Evolutionary conservation across 345 rosid genomes (phyloP).

Genomic region (Eucalyptus coolabah): DNA sequence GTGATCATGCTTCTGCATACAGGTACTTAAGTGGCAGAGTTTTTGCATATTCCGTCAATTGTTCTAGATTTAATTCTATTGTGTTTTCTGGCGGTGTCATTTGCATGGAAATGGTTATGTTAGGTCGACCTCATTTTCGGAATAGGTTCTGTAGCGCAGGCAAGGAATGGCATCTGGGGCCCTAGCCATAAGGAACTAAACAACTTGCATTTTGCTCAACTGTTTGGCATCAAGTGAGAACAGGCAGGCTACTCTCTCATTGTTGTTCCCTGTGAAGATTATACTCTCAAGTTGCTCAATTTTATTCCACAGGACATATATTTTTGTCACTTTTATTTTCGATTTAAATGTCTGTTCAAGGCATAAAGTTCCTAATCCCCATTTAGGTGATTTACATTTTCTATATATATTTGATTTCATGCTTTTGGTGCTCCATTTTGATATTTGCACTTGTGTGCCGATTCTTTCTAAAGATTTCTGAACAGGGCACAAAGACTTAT

Average conservation of each 20-base stretch:
- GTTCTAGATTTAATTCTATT: background rate
- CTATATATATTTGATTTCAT: background rate
- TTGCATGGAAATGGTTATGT: background rate
- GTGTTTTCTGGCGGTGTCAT: background rate
- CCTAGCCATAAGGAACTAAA: conserved; percentile 56
- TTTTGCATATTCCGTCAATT: background rate
- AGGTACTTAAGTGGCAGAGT: background rate
- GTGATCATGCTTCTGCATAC: background rate
- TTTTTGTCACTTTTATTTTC: background rate
- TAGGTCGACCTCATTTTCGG: background rate
- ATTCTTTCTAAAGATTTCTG: background rate
- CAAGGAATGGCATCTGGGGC: conserved; percentile 78
- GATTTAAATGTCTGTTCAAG: background rate
- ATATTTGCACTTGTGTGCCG: background rate
- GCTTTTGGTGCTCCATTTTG: background rate
- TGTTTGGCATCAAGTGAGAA: conserved; percentile 62
- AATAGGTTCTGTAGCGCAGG: conserved; percentile 56
- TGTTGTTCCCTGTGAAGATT: background rate
- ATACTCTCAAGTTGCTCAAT: background rate
- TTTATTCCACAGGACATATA: background rate
- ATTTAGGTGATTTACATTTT: background rate
- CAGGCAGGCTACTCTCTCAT: conserved; percentile 21
- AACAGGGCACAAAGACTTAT: conserved; percentile 49
- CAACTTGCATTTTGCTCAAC: conserved; percentile 43
- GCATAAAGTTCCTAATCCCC: background rate